A percentile compares a stretch with the other conserved stretches of the same genome.
phyloP scores from a whole-genome alignment of 129 eudicot species.

The Pseudognaphalium luteoalbum region DNA sequence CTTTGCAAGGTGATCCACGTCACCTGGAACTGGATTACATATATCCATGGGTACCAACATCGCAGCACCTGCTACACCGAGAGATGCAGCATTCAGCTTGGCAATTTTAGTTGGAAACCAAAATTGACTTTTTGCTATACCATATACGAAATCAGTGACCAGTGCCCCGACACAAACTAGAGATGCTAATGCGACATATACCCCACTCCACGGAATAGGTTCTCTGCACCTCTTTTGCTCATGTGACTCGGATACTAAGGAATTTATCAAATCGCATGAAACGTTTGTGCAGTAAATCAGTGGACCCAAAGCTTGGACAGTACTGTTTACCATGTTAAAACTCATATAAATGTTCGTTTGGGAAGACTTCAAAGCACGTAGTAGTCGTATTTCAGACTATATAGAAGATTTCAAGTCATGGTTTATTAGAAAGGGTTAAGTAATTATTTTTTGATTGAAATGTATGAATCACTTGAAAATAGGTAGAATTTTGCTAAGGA shows the following conservation, averaged over 20 bases:
- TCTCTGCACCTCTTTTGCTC: neutral
- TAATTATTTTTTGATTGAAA: too few species aligned
- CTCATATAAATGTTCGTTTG: too few species aligned
- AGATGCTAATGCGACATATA: constrained; percentile 4
- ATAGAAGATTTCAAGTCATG: too few species aligned
- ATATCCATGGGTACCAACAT: constrained; percentile 27
- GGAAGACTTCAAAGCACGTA: too few species aligned
- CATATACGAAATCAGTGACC: constrained; percentile 17
- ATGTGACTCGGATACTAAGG: neutral
- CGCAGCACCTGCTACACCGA: constrained; percentile 34
- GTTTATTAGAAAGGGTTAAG: too few species aligned
- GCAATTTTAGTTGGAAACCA: constrained; percentile 39
- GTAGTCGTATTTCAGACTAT: too few species aligned
- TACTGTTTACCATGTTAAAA: too few species aligned
- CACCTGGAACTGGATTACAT: constrained; percentile 19
- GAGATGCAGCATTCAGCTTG: neutral
- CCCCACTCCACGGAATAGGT: neutral
- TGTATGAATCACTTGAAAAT: too few species aligned
- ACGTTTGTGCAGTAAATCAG: neutral
- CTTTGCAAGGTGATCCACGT: neutral
- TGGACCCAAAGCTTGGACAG: too few species aligned
- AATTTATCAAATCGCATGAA: neutral
- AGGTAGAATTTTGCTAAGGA: too few species aligned
- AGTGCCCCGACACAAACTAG: neutral
- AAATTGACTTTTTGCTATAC: neutral